Percentiles rank a stretch among this genome's conserved stretches.
phyloP scores from a whole-genome alignment of 805 yeast genomes.

The Ogataea haglerorum region DNA sequence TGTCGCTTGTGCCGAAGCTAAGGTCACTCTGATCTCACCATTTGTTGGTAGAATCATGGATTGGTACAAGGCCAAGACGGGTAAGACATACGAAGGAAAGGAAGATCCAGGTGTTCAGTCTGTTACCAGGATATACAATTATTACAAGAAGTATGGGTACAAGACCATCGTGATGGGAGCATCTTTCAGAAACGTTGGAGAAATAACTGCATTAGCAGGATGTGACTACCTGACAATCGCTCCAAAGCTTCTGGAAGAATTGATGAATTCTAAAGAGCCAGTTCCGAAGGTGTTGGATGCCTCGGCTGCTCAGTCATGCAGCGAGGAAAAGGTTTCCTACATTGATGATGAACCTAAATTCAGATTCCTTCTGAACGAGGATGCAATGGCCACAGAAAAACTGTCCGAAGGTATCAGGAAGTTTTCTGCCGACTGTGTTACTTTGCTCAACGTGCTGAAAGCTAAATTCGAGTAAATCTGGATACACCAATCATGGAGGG shows the following conservation, averaged over 20 bases:
- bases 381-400: conserved; percentile 98
- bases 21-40: conserved; percentile 94
- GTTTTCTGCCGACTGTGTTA: conserved; percentile 89
- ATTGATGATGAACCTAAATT: conserved; percentile 83
- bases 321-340: conserved; percentile 69
- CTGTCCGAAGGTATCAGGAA: conserved; percentile 96
- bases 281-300: conserved; percentile 84
- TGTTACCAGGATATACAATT: conserved; percentile 86
- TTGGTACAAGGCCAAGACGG: conserved; percentile 94
- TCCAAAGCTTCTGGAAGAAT: conserved; percentile 86
- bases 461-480: conserved; percentile 14
- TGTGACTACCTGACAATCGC: conserved; percentile 94
- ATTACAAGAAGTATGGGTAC: conserved; percentile 96
- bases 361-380: conserved; percentile 91
- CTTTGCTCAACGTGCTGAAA: conserved; percentile 61
- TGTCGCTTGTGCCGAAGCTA: conserved; percentile 98
- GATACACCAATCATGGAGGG: too few relatives aligned
- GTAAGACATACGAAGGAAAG: conserved; percentile 75
- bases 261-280: conserved; percentile 68
- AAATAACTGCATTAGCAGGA: conserved; percentile 95
- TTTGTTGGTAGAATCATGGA: conserved; percentile 98
- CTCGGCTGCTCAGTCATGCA: conserved; percentile 51
- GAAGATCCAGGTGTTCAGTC: conserved; percentile 96
- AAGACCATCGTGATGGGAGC: conserved; percentile 99
- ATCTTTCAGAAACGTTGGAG: conserved; percentile 95